A percentile compares a stretch with the other conserved stretches of the same genome.
Conservation (phyloP, 257 asterid species). For the Echium plantagineum region DNA sequence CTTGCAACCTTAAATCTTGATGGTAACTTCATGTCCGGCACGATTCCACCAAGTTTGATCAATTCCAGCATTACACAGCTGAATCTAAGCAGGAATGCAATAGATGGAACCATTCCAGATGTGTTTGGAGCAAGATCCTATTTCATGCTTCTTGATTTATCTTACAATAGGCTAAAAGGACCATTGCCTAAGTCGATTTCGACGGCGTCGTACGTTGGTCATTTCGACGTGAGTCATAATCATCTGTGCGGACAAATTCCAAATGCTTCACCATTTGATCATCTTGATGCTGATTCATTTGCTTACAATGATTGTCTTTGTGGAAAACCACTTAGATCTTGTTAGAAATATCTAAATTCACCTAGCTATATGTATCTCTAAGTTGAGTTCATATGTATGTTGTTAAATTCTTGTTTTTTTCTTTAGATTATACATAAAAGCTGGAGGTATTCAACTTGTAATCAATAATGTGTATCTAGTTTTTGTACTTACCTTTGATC, state of each 20-base stretch:
- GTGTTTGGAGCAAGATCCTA: constrained; percentile 54
- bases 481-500: not conserved
- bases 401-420: no score
- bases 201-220: constrained; percentile 56
- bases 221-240: constrained; percentile 81
- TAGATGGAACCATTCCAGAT: constrained; percentile 62
- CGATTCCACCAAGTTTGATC: constrained; percentile 44
- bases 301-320: constrained; percentile 69
- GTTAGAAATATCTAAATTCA: constrained; percentile 26
- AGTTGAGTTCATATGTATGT: no score
- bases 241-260: constrained; percentile 89
- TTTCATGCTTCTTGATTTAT: constrained; percentile 56
- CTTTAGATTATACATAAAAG: no score
- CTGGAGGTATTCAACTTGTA: no score
- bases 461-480: not conserved
- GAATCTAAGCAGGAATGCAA: constrained; percentile 53
- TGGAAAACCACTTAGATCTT: constrained; percentile 75
- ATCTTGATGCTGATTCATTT: constrained; percentile 85
- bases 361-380: no score
- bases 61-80: constrained; percentile 37
- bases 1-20: constrained; percentile 78
- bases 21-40: constrained; percentile 54
- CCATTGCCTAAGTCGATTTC: constrained; percentile 48
- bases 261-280: constrained; percentile 71
- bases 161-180: constrained; percentile 51